phyloP scores from a whole-genome alignment of 768 basidiomycete genomes.

The Lentinula edodes region DNA sequence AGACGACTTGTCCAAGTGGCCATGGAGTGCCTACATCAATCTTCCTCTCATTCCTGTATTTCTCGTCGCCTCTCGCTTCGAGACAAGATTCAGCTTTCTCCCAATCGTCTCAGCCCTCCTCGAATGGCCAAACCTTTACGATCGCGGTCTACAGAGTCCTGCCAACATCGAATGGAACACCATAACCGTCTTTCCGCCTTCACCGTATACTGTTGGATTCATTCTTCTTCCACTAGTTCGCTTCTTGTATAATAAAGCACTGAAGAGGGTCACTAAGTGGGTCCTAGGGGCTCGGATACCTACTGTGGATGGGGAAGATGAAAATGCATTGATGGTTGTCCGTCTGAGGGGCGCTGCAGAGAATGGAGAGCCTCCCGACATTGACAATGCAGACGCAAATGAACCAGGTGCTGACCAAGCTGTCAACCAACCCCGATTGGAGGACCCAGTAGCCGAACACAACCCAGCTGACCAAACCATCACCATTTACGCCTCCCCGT shows the following conservation, averaged over 20 bases:
- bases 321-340: conserved; percentile 19
- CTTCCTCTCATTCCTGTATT: conserved; percentile 67
- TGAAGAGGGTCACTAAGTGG: conserved; percentile 34
- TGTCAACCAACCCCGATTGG: conserved; percentile 14
- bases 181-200: conserved; percentile 46
- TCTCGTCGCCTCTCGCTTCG: conserved; percentile 59
- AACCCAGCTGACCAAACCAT: conserved; percentile 33
- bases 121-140: conserved; percentile 35
- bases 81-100: conserved; percentile 23
- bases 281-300: conserved; percentile 32
- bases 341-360: conserved; percentile 20
- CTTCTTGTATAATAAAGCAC: conserved; percentile 35
- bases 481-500: conserved; percentile 48
- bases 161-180: conserved; percentile 13
- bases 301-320: conserved; percentile 18
- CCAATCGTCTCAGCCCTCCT: conserved; percentile 41
- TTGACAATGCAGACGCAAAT: conserved; percentile 15
- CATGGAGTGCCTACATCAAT: conserved; percentile 70
- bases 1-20: conserved; percentile 68
- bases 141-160: not conserved
- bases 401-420: conserved; percentile 4
- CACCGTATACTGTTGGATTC: conserved; percentile 50
- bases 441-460: conserved; percentile 12
- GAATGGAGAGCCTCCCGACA: conserved; percentile 14
- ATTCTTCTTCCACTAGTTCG: conserved; percentile 46